A percentile compares a stretch with the other conserved stretches of the same genome.
phyloP scores from a whole-genome alignment of 768 basidiomycete species.

The Trametes cinnabarina region DNA sequence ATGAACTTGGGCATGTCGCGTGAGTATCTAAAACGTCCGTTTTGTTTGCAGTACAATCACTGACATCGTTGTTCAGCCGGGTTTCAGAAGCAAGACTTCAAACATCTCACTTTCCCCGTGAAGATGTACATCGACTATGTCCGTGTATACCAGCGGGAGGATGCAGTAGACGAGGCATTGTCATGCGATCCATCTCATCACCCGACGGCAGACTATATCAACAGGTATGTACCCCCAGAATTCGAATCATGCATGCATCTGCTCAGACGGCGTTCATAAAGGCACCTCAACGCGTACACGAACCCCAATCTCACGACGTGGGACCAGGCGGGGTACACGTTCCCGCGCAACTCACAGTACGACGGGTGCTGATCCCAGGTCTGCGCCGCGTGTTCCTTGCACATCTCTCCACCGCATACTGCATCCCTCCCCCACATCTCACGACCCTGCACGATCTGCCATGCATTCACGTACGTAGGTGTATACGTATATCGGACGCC shows the following conservation, averaged over 20 bases:
- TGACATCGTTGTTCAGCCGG: constrained; percentile 35
- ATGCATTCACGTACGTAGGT: constrained; percentile 19
- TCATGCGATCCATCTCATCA: constrained; percentile 76
- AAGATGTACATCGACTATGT: constrained; percentile 89
- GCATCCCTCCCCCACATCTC: constrained; percentile 8
- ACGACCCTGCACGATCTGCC: constrained; percentile 18
- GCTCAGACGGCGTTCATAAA: constrained; percentile 4
- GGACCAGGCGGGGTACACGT: constrained; percentile 69
- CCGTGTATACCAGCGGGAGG: constrained; percentile 79
- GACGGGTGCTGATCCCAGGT: constrained; percentile 33
- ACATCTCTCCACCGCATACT: not conserved
- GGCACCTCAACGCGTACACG: constrained; percentile 58
- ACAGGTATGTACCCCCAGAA: constrained; percentile 38
- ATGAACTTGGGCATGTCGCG: constrained; percentile 82
- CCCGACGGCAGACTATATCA: constrained; percentile 82
- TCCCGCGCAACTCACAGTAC: constrained; percentile 62
- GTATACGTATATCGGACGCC: constrained; percentile 16
- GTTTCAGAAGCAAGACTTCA: constrained; percentile 74
- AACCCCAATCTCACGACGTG: constrained; percentile 88
- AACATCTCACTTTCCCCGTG: constrained; percentile 71
- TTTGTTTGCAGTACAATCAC: not conserved
- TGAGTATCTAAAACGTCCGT: constrained; percentile 27
- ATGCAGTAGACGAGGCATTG: constrained; percentile 51
- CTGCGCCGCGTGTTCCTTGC: not conserved
- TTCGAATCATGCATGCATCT: not conserved